A percentile compares a stretch with the other conserved stretches of the same genome.
These are phyloP conservation scores for Lepidopterella palustris DNA, from an alignment of 495 filamentous ascomycete genomes.

Conservation along the genomic window DNA sequence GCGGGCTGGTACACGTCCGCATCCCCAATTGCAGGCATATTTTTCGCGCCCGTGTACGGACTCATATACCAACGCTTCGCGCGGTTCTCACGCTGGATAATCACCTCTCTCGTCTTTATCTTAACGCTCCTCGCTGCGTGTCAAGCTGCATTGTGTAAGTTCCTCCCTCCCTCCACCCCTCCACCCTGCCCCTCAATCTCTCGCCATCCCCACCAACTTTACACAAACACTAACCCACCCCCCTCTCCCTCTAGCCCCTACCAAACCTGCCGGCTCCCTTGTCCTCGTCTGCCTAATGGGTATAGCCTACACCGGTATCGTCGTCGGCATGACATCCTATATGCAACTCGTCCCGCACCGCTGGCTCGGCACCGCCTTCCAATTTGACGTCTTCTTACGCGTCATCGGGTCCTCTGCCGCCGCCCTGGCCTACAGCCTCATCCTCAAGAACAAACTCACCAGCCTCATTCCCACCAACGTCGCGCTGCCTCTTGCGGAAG, in stretches of 20 bases:
- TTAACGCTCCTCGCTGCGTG: not conserved
- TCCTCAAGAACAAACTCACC: constrained; percentile 2
- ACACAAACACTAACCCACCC: not conserved
- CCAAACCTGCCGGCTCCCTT: not conserved
- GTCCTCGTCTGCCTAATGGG: not conserved
- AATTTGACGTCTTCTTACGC: constrained; percentile 1
- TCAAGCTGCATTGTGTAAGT: not conserved
- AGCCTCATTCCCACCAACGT: not conserved
- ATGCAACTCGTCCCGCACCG: constrained; percentile 4
- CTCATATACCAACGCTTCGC: not conserved
- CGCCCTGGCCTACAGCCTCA: not conserved
- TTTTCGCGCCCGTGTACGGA: not conserved
- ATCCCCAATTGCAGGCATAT: not conserved
- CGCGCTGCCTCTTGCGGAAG: not conserved
- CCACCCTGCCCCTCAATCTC: not conserved
- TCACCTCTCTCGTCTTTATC: constrained; percentile 1
- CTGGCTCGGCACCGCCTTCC: constrained; percentile 1
- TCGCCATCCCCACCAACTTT: not conserved
- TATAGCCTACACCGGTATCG: not conserved
- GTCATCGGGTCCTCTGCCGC: constrained; percentile 5
- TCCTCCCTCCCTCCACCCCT: no score
- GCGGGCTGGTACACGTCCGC: not conserved
- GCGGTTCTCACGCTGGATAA: constrained; percentile 1
- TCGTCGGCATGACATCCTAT: constrained; percentile 1
- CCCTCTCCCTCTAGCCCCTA: not conserved